Base-by-base conservation (phyloP, 768 basidiomycete species). In the Phaeolepiota aurea region DNA sequence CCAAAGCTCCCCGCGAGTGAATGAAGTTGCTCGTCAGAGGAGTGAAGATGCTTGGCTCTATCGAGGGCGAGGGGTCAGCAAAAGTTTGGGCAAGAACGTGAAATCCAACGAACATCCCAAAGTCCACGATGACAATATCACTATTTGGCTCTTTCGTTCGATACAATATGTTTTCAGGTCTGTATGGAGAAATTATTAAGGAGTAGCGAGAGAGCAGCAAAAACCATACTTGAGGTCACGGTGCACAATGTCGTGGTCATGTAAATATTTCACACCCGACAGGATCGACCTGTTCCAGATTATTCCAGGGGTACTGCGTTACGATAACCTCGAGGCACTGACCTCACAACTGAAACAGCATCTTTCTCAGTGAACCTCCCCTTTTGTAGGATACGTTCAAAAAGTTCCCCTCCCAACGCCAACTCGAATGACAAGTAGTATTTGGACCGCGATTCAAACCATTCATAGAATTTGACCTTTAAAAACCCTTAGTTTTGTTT, bases 351-450 rank as follows among this genome's bases (percentile, higher is more conserved):
- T 1, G 64, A 56, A 3, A 90, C 79, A 1, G 91, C 96, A 54
- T 98, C 91, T 33, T 77, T 75, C 56, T 99, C 96, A 0, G 92
- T 94, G 51, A 97, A 97, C 52, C 86, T 93, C 11, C 96, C 96
- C 45, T 72, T 77, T 46, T 82, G 65, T 33, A 83, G 61, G 47
- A 98, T 88, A 33, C 90, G 74, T 37, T 91, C 86, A 55, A 99
- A 99, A 1, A 98, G 74, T 54, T 98, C 96, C 20, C 96, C 96
- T 3, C 96, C 94, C 0, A 79, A 72, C 0, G 92, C 94, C 5
- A 98, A 82, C 59, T 97, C 90, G 53, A 96, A 96, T 0, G 86
- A 76, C n/a, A 98, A 77, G 55, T 93, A 98, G 59, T 90, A 97
- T 63, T 96, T 97, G 12, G 82, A 74, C 47, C 91, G 71, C 5